Evolutionary conservation across 2,329 filamentous ascomycete genomes (phyloP).

Genomic region (Nemania sp.): DNA sequence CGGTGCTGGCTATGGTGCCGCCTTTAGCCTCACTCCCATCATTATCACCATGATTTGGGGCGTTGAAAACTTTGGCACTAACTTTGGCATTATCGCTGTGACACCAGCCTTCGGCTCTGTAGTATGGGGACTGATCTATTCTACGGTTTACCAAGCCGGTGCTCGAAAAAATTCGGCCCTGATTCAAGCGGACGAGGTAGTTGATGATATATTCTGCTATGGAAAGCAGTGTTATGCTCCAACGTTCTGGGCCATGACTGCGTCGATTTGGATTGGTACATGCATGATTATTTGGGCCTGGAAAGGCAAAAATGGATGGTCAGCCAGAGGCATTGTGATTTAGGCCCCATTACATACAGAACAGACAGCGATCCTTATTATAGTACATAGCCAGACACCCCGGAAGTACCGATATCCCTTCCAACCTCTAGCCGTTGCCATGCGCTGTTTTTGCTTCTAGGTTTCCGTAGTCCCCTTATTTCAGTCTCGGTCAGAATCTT

Average conservation of each 20-base stretch:
- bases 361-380: neutral
- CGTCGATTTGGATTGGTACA: conserved; percentile 78
- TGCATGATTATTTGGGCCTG: conserved; percentile 76
- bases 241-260: conserved; percentile 85
- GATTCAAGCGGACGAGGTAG: conserved; percentile 38
- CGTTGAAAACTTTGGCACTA: conserved; percentile 97
- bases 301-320: conserved; percentile 79
- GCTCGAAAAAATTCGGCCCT: conserved; percentile 51
- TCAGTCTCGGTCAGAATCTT: too few relatives aligned
- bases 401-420: neutral
- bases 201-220: conserved; percentile 71
- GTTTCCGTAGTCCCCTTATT: too few relatives aligned
- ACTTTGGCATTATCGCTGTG: conserved; percentile 95
- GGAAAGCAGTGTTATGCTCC: conserved; percentile 79
- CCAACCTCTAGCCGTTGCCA: neutral
- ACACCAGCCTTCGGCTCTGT: conserved; percentile 86
- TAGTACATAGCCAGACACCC: conserved; percentile 1
- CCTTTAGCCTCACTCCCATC: conserved; percentile 87
- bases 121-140: conserved; percentile 90
- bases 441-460: neutral
- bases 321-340: conserved; percentile 73
- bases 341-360: conserved; percentile 19
- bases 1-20: conserved; percentile 89
- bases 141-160: conserved; percentile 73
- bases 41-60: conserved; percentile 98